phyloP scores from a whole-genome alignment of 257 asterid species.

The Gentiana dahurica region DNA sequence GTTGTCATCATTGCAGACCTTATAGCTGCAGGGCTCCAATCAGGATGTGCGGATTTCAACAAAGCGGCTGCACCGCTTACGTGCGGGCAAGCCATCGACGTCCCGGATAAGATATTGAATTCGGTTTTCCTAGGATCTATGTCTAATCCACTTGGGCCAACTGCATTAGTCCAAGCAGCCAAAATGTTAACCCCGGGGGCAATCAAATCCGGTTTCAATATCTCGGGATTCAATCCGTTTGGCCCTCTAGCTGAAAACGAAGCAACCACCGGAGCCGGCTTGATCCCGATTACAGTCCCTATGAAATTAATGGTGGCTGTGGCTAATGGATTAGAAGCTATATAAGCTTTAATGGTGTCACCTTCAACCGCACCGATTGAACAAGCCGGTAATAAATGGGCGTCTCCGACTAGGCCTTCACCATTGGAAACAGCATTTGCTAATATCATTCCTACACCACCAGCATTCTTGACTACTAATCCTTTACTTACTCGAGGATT shows the following conservation, averaged over 20 bases:
- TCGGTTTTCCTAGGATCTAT: slow-evolving; percentile 60
- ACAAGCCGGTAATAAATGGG: slow-evolving; percentile 77
- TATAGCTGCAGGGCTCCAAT: slow-evolving; percentile 92
- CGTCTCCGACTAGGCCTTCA: slow-evolving; percentile 90
- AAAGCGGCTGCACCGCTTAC: slow-evolving; percentile 96
- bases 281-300: slow-evolving; percentile 70
- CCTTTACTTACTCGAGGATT: slow-evolving; percentile 92
- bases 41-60: slow-evolving; percentile 93
- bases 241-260: slow-evolving; percentile 92
- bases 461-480: slow-evolving; percentile 74
- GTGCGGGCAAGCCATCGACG: slow-evolving; percentile 98
- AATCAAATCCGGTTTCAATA: slow-evolving; percentile 76
- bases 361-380: slow-evolving; percentile 75
- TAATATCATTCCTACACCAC: slow-evolving; percentile 92
- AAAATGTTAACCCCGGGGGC: slow-evolving; percentile 93
- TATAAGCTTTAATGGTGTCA: slow-evolving; percentile 52
- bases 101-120: slow-evolving; percentile 83
- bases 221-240: slow-evolving; percentile 78
- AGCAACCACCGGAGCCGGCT: slow-evolving; percentile 94
- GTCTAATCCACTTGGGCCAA: slow-evolving; percentile 86
- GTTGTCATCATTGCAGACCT: slow-evolving; percentile 98
- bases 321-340: slow-evolving; percentile 33
- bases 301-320: slow-evolving; percentile 55
- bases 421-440: slow-evolving; percentile 83
- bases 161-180: slow-evolving; percentile 91